Percentiles rank a stretch among this genome's conserved stretches.
These are phyloP conservation scores for Chimonanthus praecox DNA, from an alignment of 164 flowering plant species.

Conservation along the genomic window DNA sequence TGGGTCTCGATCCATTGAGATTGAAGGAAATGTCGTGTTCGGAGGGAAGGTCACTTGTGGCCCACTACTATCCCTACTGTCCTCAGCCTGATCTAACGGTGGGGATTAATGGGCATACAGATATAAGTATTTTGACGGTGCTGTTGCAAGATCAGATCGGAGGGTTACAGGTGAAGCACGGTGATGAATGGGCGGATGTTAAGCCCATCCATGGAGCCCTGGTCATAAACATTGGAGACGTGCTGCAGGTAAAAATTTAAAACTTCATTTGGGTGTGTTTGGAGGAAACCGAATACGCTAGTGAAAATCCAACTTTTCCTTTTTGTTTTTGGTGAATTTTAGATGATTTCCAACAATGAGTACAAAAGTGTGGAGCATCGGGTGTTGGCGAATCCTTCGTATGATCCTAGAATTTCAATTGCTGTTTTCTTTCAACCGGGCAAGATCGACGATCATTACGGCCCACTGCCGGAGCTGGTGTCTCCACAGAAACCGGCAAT, in stretches of 20 bases:
- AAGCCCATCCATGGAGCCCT: constrained; percentile 54
- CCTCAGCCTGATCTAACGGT: constrained; percentile 69
- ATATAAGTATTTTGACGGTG: constrained; percentile 56
- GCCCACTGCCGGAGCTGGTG: constrained; percentile 22
- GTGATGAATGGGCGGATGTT: constrained; percentile 53
- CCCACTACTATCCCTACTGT: constrained; percentile 64
- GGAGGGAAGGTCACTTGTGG: constrained; percentile 38
- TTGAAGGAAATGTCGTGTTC: constrained; percentile 35
- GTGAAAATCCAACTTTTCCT: not conserved
- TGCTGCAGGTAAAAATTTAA: constrained; percentile 45
- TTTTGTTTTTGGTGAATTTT: not conserved
- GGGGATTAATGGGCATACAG: constrained; percentile 55
- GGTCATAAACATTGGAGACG: constrained; percentile 55
- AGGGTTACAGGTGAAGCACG: constrained; percentile 57
- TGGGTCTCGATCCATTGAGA: constrained; percentile 38
- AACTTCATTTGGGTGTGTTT: not conserved
- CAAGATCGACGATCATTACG: constrained; percentile 5
- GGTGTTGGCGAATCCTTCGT: constrained; percentile 19
- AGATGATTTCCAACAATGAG: constrained; percentile 20
- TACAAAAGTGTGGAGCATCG: constrained; percentile 24
- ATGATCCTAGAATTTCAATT: constrained; percentile 13
- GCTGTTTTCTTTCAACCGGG: constrained; percentile 13
- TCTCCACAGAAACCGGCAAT: constrained; percentile 8
- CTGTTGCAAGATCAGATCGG: constrained; percentile 49
- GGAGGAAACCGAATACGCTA: no score